Evolutionary conservation across 768 basidiomycete species (phyloP), one percentile per base, ranked within the genome.

Genomic region (Suillus brevipes): DNA sequence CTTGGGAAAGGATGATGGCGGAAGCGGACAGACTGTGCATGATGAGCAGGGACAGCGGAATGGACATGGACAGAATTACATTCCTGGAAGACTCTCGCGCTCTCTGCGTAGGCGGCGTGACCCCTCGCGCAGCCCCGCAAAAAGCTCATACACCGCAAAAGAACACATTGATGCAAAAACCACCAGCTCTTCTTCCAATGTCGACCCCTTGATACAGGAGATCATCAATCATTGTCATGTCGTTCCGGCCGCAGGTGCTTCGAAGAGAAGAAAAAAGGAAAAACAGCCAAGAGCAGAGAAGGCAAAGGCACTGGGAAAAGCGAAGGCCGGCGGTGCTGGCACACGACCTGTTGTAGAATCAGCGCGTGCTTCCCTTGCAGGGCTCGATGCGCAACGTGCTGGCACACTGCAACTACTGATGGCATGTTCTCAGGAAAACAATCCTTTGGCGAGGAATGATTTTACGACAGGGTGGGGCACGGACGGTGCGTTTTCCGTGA

Each of bases 391-490:
- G 38, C 25, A 59, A 18, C 40, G 58, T 20, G 10, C 40, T 0
- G 40, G 18, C 4, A 10, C 42, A 12, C 18, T 59, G 10, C 18
- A 59, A 25, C 9, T 18, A 25, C 40, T 59, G 25, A 31, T 3
- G 0, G 12, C 20, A 10, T 16, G 25, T 18, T 25, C 57, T 25
- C 37, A 9, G 16, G 38, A 25, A 5, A 20, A 10, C n/a, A 40
- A 12, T 20, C 18, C 0, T 42, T 20, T 20, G 25, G 16, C 10
- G 28, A 40, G 28, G 4, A 67, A 77, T 6, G 28, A 14, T 14
- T 68, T 70, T 72, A 18, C 6, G 5, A 45, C 28, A 1, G 43
- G 50, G 10, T 75, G 71, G 74, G 74, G 74, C 16, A 65, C 53
- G 28, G 72, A 77, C 55, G 69, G 74, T 76, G n/a, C 4, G 70